Conservation (phyloP, 306 rosid genomes). For the Neltuma alba region DNA sequence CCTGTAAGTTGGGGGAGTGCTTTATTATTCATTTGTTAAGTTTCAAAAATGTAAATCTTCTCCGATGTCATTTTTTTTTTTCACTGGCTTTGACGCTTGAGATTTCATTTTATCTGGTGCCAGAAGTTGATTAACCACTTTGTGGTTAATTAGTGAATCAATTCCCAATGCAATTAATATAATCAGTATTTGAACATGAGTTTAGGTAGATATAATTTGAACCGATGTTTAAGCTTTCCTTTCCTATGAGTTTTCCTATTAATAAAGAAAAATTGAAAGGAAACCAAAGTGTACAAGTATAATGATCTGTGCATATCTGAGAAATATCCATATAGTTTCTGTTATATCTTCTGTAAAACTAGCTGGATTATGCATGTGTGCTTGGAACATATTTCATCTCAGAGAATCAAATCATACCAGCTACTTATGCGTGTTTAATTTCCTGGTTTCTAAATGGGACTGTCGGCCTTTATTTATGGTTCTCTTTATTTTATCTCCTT, state of each 20-base stretch:
- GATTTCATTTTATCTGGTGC: background rate
- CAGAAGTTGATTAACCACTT: background rate
- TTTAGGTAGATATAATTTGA: background rate
- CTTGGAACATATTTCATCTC: background rate
- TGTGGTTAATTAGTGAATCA: background rate
- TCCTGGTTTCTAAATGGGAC: no score
- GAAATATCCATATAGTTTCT: background rate
- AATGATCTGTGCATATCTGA: background rate
- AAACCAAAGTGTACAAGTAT: background rate
- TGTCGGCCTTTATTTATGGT: no score
- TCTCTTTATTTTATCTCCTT: no score
- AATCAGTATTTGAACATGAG: background rate
- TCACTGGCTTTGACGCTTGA: background rate
- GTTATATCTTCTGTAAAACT: background rate
- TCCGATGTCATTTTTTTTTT: background rate
- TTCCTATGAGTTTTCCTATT: background rate
- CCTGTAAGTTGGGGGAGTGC: background rate
- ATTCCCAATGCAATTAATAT: background rate
- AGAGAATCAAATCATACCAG: background rate
- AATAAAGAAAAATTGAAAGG: background rate
- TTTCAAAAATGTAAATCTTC: background rate
- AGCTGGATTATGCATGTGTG: background rate
- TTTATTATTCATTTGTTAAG: background rate
- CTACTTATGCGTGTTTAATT: background rate
- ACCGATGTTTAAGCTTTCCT: background rate